phyloP scores from a whole-genome alignment of 2,329 filamentous ascomycete genomes.

The Amauroascus niger region DNA sequence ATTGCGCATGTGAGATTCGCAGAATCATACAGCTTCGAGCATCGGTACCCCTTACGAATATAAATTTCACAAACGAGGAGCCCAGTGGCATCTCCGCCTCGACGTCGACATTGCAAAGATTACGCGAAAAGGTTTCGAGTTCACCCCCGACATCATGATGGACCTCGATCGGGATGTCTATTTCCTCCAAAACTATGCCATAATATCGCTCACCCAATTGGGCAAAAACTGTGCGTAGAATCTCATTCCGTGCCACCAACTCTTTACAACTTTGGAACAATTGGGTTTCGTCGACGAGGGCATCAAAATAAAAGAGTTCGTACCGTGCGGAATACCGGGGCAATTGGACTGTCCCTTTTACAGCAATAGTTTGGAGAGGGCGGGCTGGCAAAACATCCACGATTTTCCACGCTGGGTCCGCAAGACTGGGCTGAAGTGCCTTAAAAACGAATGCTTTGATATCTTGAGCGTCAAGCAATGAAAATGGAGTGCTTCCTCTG shows the following conservation, averaged over 20 bases:
- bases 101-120: slow-evolving; percentile 43
- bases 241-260: slow-evolving; percentile 48
- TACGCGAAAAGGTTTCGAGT: slow-evolving; percentile 38
- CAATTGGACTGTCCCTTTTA: slow-evolving; percentile 46
- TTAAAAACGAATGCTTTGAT: slow-evolving; percentile 34
- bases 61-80: slow-evolving; percentile 48
- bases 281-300: slow-evolving; percentile 36
- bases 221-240: slow-evolving; percentile 52
- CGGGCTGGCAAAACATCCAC: slow-evolving; percentile 45
- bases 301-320: slow-evolving; percentile 50
- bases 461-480: slow-evolving; percentile 36
- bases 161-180: slow-evolving; percentile 39
- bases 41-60: slow-evolving; percentile 33
- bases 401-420: slow-evolving; percentile 39
- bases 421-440: slow-evolving; percentile 39
- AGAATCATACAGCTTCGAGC: slow-evolving; percentile 39
- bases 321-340: slow-evolving; percentile 54
- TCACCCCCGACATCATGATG: slow-evolving; percentile 40
- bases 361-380: slow-evolving; percentile 48
- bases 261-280: slow-evolving; percentile 35
- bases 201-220: slow-evolving; percentile 34
- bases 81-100: slow-evolving; percentile 45
- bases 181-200: slow-evolving; percentile 44
- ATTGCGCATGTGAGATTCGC: slow-evolving; percentile 54
- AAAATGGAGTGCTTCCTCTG: slow-evolving; percentile 37